Conservation (phyloP, 2,329 filamentous ascomycete genomes). For the Microcyclospora pomicola region DNA sequence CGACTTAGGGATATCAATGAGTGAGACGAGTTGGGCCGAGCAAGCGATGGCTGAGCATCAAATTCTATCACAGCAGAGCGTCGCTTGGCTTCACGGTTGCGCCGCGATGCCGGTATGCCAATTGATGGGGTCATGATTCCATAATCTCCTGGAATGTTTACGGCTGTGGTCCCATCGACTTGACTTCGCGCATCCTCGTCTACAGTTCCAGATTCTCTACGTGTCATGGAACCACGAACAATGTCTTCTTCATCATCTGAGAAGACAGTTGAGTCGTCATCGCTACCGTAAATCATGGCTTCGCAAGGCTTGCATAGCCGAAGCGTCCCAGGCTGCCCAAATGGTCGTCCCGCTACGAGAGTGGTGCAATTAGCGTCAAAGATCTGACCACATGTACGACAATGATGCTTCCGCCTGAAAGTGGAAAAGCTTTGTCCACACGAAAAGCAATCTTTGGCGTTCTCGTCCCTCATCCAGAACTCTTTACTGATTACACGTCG, state of each 20-base stretch:
- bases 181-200: conserved; percentile 6
- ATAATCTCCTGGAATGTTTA: neutral
- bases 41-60: conserved; percentile 60
- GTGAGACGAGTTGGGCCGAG: conserved; percentile 83
- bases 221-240: conserved; percentile 11
- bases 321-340: conserved; percentile 72
- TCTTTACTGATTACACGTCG: conserved; percentile 85
- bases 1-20: conserved; percentile 63
- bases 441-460: conserved; percentile 90
- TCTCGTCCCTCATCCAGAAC: conserved; percentile 94
- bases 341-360: conserved; percentile 73
- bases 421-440: conserved; percentile 85
- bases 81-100: conserved; percentile 62
- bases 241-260: conserved; percentile 49
- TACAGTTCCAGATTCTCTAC: conserved; percentile 4
- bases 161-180: conserved; percentile 7
- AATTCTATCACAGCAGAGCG: conserved; percentile 84
- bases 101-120: conserved; percentile 50
- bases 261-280: conserved; percentile 86
- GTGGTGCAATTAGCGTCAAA: conserved; percentile 95
- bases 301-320: conserved; percentile 90
- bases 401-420: conserved; percentile 93
- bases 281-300: conserved; percentile 75
- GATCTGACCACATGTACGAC: conserved; percentile 90
- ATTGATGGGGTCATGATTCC: conserved; percentile 44